These are phyloP conservation scores for Microdochium paspali DNA, from an alignment of 2,329 filamentous ascomycete genomes.

Conservation along the genomic window DNA sequence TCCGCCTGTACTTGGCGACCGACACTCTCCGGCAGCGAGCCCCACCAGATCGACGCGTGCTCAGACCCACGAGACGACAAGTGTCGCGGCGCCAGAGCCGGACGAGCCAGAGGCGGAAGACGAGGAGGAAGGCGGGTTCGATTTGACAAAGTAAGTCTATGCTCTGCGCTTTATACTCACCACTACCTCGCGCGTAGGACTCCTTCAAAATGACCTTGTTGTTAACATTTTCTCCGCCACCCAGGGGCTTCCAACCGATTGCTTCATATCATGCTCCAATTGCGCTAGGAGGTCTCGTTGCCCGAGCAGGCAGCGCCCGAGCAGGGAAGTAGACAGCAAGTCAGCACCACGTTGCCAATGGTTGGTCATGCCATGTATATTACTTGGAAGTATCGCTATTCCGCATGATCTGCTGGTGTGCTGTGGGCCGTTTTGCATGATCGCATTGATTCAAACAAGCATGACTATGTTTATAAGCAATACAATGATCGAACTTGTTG, in stretches of 20 bases:
- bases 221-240: too few species aligned
- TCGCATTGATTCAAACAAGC: too few species aligned
- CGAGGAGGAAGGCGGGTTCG: background rate
- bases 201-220: background rate
- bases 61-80: slow-evolving; percentile 13
- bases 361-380: too few species aligned
- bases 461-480: too few species aligned
- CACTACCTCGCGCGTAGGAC: too few species aligned
- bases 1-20: slow-evolving; percentile 29
- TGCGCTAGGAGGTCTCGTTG: background rate
- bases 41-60: slow-evolving; percentile 30
- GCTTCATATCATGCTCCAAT: background rate
- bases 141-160: background rate
- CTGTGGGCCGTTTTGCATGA: too few species aligned
- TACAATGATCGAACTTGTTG: too few species aligned
- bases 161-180: too few species aligned
- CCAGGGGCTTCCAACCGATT: slow-evolving; percentile 1
- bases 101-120: background rate
- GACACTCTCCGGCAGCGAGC: slow-evolving; percentile 40
- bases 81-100: background rate
- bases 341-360: too few species aligned
- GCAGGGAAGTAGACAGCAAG: background rate
- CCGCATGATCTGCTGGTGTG: too few species aligned
- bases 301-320: background rate
- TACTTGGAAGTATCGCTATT: too few species aligned